Evolutionary conservation across 805 yeast genomes (phyloP), one percentile per base, ranked within the genome.

Genomic region (Myxozyma geophila): DNA sequence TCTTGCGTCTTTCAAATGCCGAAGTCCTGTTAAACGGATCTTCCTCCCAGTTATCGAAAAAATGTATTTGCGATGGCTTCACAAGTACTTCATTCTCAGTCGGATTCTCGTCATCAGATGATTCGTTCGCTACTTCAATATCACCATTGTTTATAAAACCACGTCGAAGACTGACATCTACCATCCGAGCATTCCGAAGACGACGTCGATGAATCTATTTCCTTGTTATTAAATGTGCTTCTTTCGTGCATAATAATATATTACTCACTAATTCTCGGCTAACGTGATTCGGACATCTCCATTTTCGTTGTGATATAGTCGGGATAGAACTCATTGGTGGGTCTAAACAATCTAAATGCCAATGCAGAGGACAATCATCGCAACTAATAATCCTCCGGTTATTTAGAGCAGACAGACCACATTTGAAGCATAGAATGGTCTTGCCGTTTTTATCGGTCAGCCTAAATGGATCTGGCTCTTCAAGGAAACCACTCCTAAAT

Each of bases 261-360:
- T 39, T 9, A 51, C 61, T 35, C 43, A 60, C 64, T 21, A 65
- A 35, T 17, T 65, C 68, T 36, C 68, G 59, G 13, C 52, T 74
- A 48, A 85, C 84, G 77, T 91, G 98, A 69, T 89, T 87, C 1
- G 97, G 98, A 75, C 97, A 95, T 77, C 84, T 86, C 98, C 97
- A 93, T 74, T 87, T 89, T 51, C 81, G 80, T 1, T 95, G 96
- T 50, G 89, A 73, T 47, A 87, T 50, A n/a, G 66, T 85, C 70
- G 90, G 90, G 19, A 87, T 84, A 6, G 87, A 80, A 15, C 90
- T 81, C 69, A 90, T 77, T 0, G 97, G 96, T 0, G 90, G 89
- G 57, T 82, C 80, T 15, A 92, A 75, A 75, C 98, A 92, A 75
- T 93, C 97, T 53, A 92, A 75, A 76, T 92, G 98, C 96, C 96